Percentiles rank a stretch among this genome's conserved stretches.
Evolutionary conservation across 306 rosid species (phyloP).

Genomic region (Rosa multiflora): DNA sequence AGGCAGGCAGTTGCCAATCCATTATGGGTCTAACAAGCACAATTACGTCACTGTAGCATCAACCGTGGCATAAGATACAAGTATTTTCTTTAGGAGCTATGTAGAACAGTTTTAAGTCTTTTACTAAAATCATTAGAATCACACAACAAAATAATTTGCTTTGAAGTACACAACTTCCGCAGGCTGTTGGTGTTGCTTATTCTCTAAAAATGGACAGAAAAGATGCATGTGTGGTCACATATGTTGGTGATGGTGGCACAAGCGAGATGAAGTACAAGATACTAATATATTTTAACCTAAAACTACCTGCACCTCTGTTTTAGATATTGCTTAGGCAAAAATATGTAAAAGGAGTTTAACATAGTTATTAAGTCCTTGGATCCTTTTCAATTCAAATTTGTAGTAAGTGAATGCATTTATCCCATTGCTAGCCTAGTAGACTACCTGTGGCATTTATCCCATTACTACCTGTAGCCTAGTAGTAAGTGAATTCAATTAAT

Average conservation of each 20-base stretch:
- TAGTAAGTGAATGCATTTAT: not conserved
- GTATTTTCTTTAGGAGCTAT: not conserved
- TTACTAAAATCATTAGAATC: not conserved
- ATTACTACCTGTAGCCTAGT: no score
- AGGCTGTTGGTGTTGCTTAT: constrained; percentile 98
- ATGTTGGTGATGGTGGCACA: constrained; percentile 94
- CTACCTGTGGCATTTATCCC: not conserved
- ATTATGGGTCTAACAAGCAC: constrained; percentile 84
- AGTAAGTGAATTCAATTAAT: no score
- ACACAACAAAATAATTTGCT: constrained; percentile 7
- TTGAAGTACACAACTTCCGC: constrained; percentile 77
- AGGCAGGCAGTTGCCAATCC: constrained; percentile 92
- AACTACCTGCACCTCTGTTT: not conserved
- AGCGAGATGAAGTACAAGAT: constrained; percentile 61
- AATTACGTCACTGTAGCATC: constrained; percentile 84
- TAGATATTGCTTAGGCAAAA: not conserved
- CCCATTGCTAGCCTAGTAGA: not conserved
- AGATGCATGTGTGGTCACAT: constrained; percentile 81
- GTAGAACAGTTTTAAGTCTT: not conserved
- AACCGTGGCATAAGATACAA: constrained; percentile 68
- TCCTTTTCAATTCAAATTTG: not conserved
- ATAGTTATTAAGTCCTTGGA: no score
- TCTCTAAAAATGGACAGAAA: constrained; percentile 84
- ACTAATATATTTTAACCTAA: not conserved
- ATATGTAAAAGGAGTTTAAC: not conserved